phyloP scores from a whole-genome alignment of 2,329 filamentous ascomycete genomes.

The Coleophoma crateriformis region DNA sequence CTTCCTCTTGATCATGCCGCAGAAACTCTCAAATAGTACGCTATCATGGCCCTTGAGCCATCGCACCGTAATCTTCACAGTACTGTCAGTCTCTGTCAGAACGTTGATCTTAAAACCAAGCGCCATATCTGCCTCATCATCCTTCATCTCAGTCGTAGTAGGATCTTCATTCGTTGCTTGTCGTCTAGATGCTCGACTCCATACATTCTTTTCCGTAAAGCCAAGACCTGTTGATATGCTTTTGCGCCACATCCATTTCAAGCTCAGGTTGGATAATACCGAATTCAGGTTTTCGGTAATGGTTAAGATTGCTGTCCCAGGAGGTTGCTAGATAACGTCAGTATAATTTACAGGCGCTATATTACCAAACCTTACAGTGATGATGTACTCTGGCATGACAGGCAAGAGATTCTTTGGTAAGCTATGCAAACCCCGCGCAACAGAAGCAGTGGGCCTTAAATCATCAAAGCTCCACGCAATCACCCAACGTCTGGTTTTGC shows the following conservation, averaged over 20 bases:
- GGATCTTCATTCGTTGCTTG: slow-evolving; percentile 24
- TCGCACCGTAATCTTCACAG: slow-evolving; percentile 47
- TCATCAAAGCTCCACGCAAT: slow-evolving; percentile 80
- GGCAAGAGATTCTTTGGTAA: slow-evolving; percentile 46
- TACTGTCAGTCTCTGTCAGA: slow-evolving; percentile 29
- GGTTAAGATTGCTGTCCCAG: no score
- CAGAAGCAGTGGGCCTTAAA: slow-evolving; percentile 51
- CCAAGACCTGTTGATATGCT: slow-evolving; percentile 17
- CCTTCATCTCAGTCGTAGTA: slow-evolving; percentile 18
- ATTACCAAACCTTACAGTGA: slow-evolving; percentile 14
- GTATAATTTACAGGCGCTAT: no score
- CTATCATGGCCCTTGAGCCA: slow-evolving; percentile 75
- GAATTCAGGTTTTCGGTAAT: slow-evolving; percentile 13
- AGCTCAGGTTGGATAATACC: slow-evolving; percentile 13
- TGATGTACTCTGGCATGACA: slow-evolving; percentile 43
- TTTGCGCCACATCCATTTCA: slow-evolving; percentile 25
- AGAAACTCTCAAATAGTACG: slow-evolving; percentile 80
- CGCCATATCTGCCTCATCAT: slow-evolving; percentile 31
- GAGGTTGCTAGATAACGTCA: no score
- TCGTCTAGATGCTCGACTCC: slow-evolving; percentile 28
- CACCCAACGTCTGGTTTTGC: slow-evolving; percentile 78
- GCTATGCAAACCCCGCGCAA: slow-evolving; percentile 28
- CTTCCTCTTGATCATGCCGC: slow-evolving; percentile 66
- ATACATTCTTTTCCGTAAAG: slow-evolving; percentile 25
- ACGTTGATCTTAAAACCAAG: slow-evolving; percentile 57